These are phyloP conservation scores for Casuarina equisetifolia DNA, from an alignment of 306 rosid species.

Conservation along the genomic window DNA sequence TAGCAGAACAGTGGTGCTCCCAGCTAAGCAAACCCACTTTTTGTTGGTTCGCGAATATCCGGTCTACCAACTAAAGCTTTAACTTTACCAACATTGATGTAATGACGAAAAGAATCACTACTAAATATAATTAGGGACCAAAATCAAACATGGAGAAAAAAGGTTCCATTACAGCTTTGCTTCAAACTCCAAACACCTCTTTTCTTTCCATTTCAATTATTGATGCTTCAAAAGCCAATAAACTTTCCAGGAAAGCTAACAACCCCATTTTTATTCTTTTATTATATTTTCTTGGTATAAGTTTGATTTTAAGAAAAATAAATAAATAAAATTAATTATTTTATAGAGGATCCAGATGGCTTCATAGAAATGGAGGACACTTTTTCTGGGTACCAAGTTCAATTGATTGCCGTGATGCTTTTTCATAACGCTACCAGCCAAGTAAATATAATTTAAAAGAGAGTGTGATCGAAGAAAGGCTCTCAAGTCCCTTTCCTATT, in stretches of 20 bases:
- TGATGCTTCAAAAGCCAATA: neutral
- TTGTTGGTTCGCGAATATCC: neutral
- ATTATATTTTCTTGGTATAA: neutral
- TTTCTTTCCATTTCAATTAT: neutral
- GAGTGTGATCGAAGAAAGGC: neutral
- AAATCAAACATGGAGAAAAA: neutral
- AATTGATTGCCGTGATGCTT: too few relatives aligned
- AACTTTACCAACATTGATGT: neutral
- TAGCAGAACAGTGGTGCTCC: too few relatives aligned
- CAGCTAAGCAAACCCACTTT: too few relatives aligned
- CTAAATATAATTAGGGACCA: too few relatives aligned
- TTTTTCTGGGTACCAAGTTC: too few relatives aligned
- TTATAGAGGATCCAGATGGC: too few relatives aligned
- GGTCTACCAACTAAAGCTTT: constrained; percentile 3
- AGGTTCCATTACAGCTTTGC: neutral
- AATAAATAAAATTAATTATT: too few relatives aligned
- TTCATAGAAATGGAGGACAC: too few relatives aligned
- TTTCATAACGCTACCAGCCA: too few relatives aligned
- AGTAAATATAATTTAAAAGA: neutral
- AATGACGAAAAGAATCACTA: neutral
- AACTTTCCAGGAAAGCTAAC: neutral
- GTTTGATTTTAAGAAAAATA: too few relatives aligned
- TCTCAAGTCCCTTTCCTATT: neutral
- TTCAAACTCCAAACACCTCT: neutral
- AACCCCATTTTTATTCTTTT: neutral